Percentiles rank a stretch among this genome's conserved stretches.
These are phyloP conservation scores for Candida berthetii DNA, from an alignment of 805 yeast genomes.

Conservation along the genomic window DNA sequence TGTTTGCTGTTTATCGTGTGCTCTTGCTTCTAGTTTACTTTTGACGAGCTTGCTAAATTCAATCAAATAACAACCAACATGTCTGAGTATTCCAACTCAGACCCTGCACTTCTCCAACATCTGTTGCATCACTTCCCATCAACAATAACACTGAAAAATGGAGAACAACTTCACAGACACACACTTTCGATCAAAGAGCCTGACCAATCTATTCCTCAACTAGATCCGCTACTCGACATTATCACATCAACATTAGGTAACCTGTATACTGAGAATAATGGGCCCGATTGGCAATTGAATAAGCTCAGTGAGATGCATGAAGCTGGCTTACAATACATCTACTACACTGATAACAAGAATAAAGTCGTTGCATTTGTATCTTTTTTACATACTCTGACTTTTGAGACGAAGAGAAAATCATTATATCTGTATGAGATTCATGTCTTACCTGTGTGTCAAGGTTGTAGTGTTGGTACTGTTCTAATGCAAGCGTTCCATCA, in stretches of 20 bases:
- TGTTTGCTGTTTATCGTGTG: no score
- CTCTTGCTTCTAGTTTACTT: no score
- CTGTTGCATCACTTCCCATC: no score
- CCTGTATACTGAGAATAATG: constrained; percentile 10
- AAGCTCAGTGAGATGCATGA: constrained; percentile 36
- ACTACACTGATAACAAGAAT: constrained; percentile 17
- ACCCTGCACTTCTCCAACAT: no score
- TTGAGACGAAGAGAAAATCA: not conserved
- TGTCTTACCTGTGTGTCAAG: constrained; percentile 28
- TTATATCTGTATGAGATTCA: constrained; percentile 57
- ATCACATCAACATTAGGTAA: constrained; percentile 12
- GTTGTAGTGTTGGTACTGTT: constrained; percentile 28
- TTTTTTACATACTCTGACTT: constrained; percentile 34
- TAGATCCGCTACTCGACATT: not conserved
- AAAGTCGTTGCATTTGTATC: constrained; percentile 38
- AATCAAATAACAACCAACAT: no score
- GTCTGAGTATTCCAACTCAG: no score
- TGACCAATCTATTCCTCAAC: no score
- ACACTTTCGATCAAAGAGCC: no score
- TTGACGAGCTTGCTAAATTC: no score
- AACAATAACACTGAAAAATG: no score
- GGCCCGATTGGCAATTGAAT: constrained; percentile 10
- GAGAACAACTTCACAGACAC: no score
- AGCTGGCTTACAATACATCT: constrained; percentile 34
- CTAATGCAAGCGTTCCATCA: constrained; percentile 32